A percentile compares a stretch with the other conserved stretches of the same genome.
Evolutionary conservation across 345 rosid species (phyloP).

Genomic region (Odontarrhena argentea): DNA sequence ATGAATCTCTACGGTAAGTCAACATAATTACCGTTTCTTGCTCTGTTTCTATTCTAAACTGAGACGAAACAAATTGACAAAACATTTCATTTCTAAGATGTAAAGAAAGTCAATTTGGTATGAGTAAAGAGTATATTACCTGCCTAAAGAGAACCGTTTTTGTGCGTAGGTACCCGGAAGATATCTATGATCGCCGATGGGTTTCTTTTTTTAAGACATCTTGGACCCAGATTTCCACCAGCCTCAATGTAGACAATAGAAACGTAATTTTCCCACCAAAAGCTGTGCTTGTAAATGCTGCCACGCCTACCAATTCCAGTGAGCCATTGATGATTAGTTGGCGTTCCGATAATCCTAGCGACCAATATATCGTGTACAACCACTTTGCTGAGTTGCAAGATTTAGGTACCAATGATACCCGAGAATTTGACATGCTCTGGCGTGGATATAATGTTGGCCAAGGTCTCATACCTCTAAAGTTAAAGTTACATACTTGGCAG

Average conservation of each 20-base stretch:
- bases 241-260: neutral
- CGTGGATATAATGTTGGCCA: neutral
- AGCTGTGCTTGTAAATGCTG: conserved; percentile 28
- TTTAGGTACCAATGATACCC: neutral
- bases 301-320: conserved; percentile 11
- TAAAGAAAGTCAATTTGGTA: no score
- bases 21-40: neutral
- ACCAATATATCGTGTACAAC: neutral
- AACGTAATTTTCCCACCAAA: conserved; percentile 22
- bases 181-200: conserved; percentile 48
- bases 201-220: fast-evolving
- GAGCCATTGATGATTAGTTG: neutral
- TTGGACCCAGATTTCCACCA: conserved; percentile 6
- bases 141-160: no score
- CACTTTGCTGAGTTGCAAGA: conserved; percentile 25
- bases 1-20: neutral
- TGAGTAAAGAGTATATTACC: no score
- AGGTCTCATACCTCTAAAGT: conserved; percentile 26
- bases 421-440: neutral
- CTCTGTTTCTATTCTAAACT: no score
- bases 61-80: no score
- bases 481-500: conserved; percentile 22
- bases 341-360: neutral
- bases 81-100: no score
- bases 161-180: conserved; percentile 42